A percentile compares a stretch with the other conserved stretches of the same genome.
These are phyloP conservation scores for Epicoccum nigrum DNA, from an alignment of 2,329 filamentous ascomycete genomes.

Conservation along the genomic window DNA sequence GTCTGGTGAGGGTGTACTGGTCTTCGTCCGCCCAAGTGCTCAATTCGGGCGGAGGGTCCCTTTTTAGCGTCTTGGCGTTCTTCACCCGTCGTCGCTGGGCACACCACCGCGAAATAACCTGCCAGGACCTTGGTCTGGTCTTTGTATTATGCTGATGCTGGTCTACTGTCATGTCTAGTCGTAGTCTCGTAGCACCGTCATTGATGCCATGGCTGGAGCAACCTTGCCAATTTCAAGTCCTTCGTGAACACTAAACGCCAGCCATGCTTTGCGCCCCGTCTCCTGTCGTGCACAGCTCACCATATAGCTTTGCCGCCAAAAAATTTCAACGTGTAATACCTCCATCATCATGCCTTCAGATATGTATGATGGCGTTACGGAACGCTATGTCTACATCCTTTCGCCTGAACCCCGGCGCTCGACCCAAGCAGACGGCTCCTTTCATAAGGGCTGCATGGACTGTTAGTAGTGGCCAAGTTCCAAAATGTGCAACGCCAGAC, in stretches of 20 bases:
- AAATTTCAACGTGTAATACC: background rate
- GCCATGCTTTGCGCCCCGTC: background rate
- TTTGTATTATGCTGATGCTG: background rate
- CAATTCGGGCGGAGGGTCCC: constrained; percentile 13
- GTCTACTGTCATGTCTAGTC: background rate
- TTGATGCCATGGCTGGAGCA: background rate
- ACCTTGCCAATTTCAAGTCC: background rate
- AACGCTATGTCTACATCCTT: constrained; percentile 53
- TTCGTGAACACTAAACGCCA: background rate
- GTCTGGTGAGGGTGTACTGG: constrained; percentile 36
- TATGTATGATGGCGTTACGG: constrained; percentile 39
- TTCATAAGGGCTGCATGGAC: constrained; percentile 41
- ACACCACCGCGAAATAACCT: too few relatives aligned
- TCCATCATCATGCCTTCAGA: constrained; percentile 5
- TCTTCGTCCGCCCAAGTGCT: constrained; percentile 11
- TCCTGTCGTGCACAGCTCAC: too few relatives aligned
- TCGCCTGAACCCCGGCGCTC: constrained; percentile 52
- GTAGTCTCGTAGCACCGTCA: background rate
- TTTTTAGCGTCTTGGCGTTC: constrained; percentile 13
- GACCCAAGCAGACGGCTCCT: constrained; percentile 51
- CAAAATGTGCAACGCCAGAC: constrained; percentile 20
- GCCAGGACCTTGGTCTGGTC: background rate
- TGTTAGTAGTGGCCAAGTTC: constrained; percentile 26
- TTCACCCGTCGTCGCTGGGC: too few relatives aligned
- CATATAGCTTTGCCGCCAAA: too few relatives aligned